Evolutionary conservation across 495 filamentous ascomycete species (phyloP).

Genomic region (Neurospora sp.): DNA sequence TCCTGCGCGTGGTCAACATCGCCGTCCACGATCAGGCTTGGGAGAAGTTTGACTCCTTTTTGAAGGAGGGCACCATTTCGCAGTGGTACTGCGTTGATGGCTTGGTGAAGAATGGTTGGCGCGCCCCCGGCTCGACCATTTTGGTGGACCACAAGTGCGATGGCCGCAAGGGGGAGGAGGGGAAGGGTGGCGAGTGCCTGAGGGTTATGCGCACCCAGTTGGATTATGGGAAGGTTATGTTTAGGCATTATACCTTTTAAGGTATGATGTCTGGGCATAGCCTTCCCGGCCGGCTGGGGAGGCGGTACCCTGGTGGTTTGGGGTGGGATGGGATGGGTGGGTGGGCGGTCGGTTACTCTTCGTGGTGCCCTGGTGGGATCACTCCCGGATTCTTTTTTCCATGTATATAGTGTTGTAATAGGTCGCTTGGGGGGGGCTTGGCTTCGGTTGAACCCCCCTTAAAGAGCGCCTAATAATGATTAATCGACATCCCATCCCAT

Average conservation of each 20-base stretch:
- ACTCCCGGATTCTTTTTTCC: neutral
- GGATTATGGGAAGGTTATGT: neutral
- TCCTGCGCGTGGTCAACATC: neutral
- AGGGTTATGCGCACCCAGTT: neutral
- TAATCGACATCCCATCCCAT: neutral
- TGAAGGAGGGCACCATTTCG: neutral
- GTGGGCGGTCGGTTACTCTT: neutral
- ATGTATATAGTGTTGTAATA: neutral
- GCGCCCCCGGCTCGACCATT: neutral
- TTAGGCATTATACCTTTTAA: neutral
- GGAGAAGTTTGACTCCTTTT: neutral
- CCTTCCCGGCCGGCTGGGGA: neutral
- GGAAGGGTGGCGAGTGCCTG: neutral
- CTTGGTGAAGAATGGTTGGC: neutral
- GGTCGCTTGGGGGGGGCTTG: neutral
- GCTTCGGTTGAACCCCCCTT: neutral
- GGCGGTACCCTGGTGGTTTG: neutral
- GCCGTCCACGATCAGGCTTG: neutral
- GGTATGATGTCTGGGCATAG: neutral
- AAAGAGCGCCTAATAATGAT: neutral
- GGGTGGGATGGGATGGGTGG: neutral
- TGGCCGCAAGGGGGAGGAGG: neutral
- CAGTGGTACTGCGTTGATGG: neutral
- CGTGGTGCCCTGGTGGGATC: neutral
- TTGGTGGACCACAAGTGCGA: neutral